Evolutionary conservation across 148 eudicot species (phyloP).

Genomic region (Linanthus parryae): DNA sequence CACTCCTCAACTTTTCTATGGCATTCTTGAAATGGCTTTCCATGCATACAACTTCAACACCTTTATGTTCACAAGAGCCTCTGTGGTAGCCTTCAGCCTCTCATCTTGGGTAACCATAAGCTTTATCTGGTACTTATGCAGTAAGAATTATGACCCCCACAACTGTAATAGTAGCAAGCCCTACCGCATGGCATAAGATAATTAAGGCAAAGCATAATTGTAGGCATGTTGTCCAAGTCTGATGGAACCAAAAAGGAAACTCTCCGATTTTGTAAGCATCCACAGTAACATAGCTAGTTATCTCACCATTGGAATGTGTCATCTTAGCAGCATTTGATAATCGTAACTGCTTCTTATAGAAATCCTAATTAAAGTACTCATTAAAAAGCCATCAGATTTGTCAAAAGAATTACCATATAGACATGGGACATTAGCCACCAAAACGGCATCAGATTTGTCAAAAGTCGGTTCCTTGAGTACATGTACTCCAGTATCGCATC

Average conservation of each 20-base stretch:
- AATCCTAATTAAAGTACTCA: no score
- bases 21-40: slow-evolving; percentile 66
- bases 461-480: no score
- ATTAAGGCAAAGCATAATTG: slow-evolving; percentile 48
- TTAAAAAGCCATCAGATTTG: no score
- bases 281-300: slow-evolving; percentile 55
- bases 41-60: slow-evolving; percentile 73
- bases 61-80: slow-evolving; percentile 68
- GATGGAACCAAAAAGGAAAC: slow-evolving; percentile 75
- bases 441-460: no score
- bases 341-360: slow-evolving; percentile 65
- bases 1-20: slow-evolving; percentile 44
- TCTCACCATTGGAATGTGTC: slow-evolving; percentile 72
- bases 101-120: slow-evolving; percentile 39
- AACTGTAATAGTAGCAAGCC: slow-evolving; percentile 39
- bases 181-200: slow-evolving; percentile 33
- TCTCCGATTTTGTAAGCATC: slow-evolving; percentile 77
- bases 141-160: slow-evolving; percentile 43
- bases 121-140: slow-evolving; percentile 32
- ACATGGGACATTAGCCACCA: no score
- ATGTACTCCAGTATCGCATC: no score
- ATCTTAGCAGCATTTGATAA: slow-evolving; percentile 65
- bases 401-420: no score
- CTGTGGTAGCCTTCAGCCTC: slow-evolving; percentile 34
- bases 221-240: slow-evolving; percentile 49